These are phyloP conservation scores for Metschnikowia similis DNA, from an alignment of 805 yeast genomes.

Conservation along the genomic window DNA sequence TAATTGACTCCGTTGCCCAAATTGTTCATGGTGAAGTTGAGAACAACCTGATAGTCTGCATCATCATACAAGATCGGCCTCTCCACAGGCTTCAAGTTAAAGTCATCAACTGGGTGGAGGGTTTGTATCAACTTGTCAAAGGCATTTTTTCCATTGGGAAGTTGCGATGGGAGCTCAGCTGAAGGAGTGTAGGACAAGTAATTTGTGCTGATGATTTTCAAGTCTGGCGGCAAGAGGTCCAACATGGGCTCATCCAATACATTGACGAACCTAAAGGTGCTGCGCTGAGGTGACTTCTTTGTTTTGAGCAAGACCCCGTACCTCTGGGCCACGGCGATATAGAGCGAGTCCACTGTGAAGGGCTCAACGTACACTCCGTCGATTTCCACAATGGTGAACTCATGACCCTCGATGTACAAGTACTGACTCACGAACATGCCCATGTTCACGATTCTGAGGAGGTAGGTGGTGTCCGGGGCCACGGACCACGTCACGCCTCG, in stretches of 20 bases:
- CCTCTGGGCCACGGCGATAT: slow-evolving; percentile 79
- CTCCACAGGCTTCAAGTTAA: slow-evolving; percentile 61
- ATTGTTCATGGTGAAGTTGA: slow-evolving; percentile 61
- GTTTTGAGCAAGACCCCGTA: slow-evolving; percentile 65
- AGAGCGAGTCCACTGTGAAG: slow-evolving; percentile 48
- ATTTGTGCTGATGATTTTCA: slow-evolving; percentile 52
- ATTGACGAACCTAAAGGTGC: slow-evolving; percentile 52
- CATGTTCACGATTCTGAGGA: slow-evolving; percentile 58
- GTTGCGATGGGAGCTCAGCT: slow-evolving; percentile 22
- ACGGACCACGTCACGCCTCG: slow-evolving; percentile 53
- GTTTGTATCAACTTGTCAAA: slow-evolving; percentile 31
- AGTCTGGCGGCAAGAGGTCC: slow-evolving; percentile 59
- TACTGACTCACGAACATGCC: slow-evolving; percentile 71
- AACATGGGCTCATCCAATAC: slow-evolving; percentile 63
- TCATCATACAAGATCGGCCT: slow-evolving; percentile 49
- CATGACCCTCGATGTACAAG: slow-evolving; percentile 39
- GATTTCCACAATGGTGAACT: slow-evolving; percentile 38
- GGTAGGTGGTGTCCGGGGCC: slow-evolving; percentile 57
- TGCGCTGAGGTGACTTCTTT: slow-evolving; percentile 39
- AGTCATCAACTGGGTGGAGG: slow-evolving; percentile 58
- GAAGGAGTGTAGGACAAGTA: slow-evolving; percentile 44
- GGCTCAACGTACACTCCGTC: slow-evolving; percentile 58
- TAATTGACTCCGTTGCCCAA: slow-evolving; percentile 72
- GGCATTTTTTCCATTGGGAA: slow-evolving; percentile 25
- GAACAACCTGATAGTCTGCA: slow-evolving; percentile 57